Evolutionary conservation across 805 yeast genomes (phyloP).

Genomic region (Nadsonia fulvescens): DNA sequence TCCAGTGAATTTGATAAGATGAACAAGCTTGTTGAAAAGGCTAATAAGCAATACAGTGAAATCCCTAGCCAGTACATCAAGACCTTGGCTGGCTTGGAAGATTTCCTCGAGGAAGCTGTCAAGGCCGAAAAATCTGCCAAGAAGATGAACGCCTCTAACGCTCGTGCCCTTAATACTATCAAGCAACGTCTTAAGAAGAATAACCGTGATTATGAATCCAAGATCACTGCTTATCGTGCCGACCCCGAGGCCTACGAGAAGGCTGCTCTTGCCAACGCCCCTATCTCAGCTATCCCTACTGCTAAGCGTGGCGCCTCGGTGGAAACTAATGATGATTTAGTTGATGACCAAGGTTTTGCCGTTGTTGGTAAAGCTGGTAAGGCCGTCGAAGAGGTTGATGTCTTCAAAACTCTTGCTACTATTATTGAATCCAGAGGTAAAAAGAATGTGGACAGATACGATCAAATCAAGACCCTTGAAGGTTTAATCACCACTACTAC

Average conservation of each 20-base stretch:
- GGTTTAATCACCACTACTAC: conserved; percentile 31
- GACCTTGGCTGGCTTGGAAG: conserved; percentile 55
- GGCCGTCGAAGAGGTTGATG: conserved; percentile 23
- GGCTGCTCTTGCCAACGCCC: conserved; percentile 15
- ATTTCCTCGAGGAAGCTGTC: conserved; percentile 34
- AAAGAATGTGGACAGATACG: conserved; percentile 71
- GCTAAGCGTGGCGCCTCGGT: conserved; percentile 17
- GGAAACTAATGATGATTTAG: conserved; percentile 20
- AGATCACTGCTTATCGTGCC: conserved; percentile 40
- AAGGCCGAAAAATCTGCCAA: conserved; percentile 34
- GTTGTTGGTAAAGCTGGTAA: conserved; percentile 24
- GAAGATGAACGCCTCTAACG: conserved; percentile 63
- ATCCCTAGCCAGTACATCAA: conserved; percentile 58
- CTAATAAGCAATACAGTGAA: conserved; percentile 57
- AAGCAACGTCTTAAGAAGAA: conserved; percentile 79
- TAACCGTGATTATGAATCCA: conserved; percentile 45
- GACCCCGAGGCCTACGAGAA: conserved; percentile 20
- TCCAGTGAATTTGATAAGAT: conserved; percentile 62
- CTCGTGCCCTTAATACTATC: conserved; percentile 72
- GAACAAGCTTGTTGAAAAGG: conserved; percentile 44
- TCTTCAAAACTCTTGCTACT: conserved; percentile 55
- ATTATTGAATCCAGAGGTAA: conserved; percentile 88
- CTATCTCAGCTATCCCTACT: conserved; percentile 16
- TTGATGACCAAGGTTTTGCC: conserved; percentile 20
- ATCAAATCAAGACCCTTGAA: conserved; percentile 61